phyloP scores from a whole-genome alignment of 495 filamentous ascomycete genomes.

The Chaetomidium leptoderma region DNA sequence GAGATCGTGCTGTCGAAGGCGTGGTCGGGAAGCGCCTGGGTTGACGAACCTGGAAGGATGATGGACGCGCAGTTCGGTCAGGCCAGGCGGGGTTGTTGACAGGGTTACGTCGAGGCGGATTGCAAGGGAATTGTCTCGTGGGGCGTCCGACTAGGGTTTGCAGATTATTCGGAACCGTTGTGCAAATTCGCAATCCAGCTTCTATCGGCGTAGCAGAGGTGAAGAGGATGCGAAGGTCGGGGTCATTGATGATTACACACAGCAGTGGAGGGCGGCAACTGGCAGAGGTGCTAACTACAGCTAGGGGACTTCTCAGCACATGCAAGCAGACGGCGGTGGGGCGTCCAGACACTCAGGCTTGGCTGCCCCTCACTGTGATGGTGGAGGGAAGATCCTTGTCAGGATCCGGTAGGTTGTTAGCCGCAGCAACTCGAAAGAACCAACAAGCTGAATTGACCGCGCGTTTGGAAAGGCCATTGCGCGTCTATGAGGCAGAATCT shows the following conservation, averaged over 20 bases:
- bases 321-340: not conserved
- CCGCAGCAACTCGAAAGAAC: not conserved
- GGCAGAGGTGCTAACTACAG: not conserved
- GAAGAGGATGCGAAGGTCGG: not conserved
- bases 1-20: not conserved
- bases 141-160: not conserved
- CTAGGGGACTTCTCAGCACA: not conserved
- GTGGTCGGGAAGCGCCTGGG: not conserved
- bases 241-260: not conserved
- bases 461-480: not conserved
- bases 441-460: not conserved
- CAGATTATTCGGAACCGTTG: not conserved
- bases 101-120: slow-evolving; percentile 2
- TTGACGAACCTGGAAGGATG: not conserved
- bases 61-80: not conserved
- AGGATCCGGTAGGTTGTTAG: not conserved
- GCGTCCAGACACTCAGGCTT: not conserved
- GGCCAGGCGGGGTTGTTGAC: not conserved
- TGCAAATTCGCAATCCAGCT: not conserved
- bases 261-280: slow-evolving; percentile 1
- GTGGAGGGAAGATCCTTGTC: not conserved
- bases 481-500: slow-evolving; percentile 6
- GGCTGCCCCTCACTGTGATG: slow-evolving; percentile 7
- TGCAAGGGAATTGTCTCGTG: not conserved
- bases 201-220: not conserved